Conservation (phyloP, 192 early-diverging fungal species). For the Phycomyces nitens region DNA sequence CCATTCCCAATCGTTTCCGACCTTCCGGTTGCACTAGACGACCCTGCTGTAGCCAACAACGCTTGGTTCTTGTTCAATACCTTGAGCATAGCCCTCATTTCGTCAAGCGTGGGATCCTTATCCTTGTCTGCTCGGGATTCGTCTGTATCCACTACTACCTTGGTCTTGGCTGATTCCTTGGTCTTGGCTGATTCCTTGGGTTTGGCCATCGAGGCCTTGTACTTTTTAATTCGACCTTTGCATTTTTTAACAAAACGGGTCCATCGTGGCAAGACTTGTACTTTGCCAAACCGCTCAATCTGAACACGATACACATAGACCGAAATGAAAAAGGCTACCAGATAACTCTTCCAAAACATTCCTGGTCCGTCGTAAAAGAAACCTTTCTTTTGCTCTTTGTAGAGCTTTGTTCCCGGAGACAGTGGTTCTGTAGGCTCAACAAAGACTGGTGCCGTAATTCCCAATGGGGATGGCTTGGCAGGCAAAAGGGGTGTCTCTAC, state of each 20-base stretch:
- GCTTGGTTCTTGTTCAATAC: background rate
- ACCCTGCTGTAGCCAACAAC: background rate
- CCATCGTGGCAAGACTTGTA: constrained; percentile 9
- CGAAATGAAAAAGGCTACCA: constrained; percentile 7
- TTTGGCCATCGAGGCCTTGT: background rate
- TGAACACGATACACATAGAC: constrained; percentile 17
- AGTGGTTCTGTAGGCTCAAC: background rate
- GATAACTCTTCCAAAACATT: constrained; percentile 28
- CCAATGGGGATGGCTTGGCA: background rate
- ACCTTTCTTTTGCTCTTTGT: constrained; percentile 4
- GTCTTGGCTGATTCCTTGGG: background rate
- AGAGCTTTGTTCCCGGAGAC: background rate
- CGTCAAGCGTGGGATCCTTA: no score
- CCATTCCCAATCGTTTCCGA: background rate
- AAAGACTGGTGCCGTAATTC: background rate
- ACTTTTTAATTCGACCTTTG: constrained; percentile 3
- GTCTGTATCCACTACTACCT: no score
- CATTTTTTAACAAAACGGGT: constrained; percentile 4
- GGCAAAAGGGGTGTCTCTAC: constrained; percentile 8
- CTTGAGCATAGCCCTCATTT: no score
- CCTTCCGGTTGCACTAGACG: background rate
- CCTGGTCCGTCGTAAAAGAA: constrained; percentile 26
- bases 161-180: background rate
- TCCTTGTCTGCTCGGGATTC: no score
- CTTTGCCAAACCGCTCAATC: constrained; percentile 2